Conservation (phyloP, 169 alveolate species). For the Cryptosporidium parvum region DNA sequence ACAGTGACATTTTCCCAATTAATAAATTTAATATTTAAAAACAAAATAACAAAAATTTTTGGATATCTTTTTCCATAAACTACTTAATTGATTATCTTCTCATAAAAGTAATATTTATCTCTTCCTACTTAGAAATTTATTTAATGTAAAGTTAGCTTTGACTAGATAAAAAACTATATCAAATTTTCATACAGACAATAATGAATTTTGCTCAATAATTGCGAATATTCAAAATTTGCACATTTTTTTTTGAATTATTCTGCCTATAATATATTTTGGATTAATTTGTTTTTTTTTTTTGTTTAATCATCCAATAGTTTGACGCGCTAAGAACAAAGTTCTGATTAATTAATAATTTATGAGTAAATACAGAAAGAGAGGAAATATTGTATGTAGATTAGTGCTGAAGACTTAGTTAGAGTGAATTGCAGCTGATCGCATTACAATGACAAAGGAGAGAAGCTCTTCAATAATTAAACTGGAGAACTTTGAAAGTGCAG, state of each 20-base stretch:
- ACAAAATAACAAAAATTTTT: background rate
- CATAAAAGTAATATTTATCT: background rate
- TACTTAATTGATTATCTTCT: too few relatives aligned
- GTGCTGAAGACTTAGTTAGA: background rate
- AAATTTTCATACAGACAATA: too few relatives aligned
- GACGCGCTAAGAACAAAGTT: background rate
- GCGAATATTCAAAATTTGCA: too few relatives aligned
- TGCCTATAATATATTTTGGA: too few relatives aligned
- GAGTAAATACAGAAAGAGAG: background rate
- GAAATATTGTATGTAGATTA: background rate
- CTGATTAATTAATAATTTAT: background rate
- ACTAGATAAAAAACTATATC: too few relatives aligned
- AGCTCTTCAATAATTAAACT: conserved; percentile 11
- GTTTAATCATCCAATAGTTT: background rate
- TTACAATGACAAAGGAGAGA: conserved; percentile 18
- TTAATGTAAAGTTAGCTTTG: background rate
- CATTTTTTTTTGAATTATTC: background rate
- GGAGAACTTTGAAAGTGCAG: conserved; percentile 39
- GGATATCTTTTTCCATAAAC: background rate
- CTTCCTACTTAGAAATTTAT: background rate
- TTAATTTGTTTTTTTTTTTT: too few relatives aligned
- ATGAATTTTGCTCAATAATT: too few relatives aligned
- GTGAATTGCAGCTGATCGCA: background rate
- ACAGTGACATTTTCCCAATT: background rate
- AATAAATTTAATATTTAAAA: background rate